Evolutionary conservation across 345 rosid species (phyloP).

Genomic region (Aquilaria malaccensis): DNA sequence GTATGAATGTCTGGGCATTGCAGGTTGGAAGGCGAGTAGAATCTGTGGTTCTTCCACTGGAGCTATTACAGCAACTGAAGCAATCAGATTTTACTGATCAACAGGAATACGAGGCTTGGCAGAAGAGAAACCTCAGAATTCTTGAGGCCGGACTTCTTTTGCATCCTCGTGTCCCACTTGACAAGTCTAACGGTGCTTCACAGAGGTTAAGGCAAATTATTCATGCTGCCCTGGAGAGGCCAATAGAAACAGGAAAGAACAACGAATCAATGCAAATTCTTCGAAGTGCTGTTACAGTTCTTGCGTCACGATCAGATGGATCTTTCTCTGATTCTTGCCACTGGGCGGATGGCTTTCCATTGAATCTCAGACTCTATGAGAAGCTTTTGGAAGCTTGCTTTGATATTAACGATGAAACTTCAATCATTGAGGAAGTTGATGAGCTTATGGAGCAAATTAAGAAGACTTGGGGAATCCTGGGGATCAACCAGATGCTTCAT

Average conservation of each 20-base stretch:
- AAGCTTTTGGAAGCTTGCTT: slow-evolving; percentile 85
- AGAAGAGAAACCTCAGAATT: slow-evolving; percentile 71
- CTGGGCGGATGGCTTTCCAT: slow-evolving; percentile 97
- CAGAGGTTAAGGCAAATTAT: slow-evolving; percentile 73
- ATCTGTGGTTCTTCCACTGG: slow-evolving; percentile 80
- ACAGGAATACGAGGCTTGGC: slow-evolving; percentile 84
- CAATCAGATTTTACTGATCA: slow-evolving; percentile 78
- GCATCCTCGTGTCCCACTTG: slow-evolving; percentile 82
- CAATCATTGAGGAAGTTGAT: slow-evolving; percentile 82
- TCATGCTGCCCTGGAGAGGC: slow-evolving; percentile 61
- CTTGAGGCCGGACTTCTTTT: slow-evolving; percentile 87
- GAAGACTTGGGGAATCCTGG: slow-evolving; percentile 93
- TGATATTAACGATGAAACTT: slow-evolving; percentile 57
- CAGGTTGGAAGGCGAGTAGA: slow-evolving; percentile 93
- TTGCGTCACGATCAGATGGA: slow-evolving; percentile 82
- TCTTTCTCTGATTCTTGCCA: slow-evolving; percentile 74
- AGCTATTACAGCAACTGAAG: slow-evolving; percentile 89
- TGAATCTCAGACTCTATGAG: slow-evolving; percentile 81
- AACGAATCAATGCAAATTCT: slow-evolving; percentile 94
- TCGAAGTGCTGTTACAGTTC: slow-evolving; percentile 75
- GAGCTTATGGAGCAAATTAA: slow-evolving; percentile 95
- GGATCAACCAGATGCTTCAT: slow-evolving; percentile 80
- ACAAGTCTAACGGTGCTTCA: slow-evolving; percentile 47
- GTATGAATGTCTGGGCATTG: not conserved
- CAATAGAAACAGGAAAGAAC: slow-evolving; percentile 85